Conservation (phyloP, 225 moss, liverwort and hornwort genomes). For the Bryum argenteum region DNA sequence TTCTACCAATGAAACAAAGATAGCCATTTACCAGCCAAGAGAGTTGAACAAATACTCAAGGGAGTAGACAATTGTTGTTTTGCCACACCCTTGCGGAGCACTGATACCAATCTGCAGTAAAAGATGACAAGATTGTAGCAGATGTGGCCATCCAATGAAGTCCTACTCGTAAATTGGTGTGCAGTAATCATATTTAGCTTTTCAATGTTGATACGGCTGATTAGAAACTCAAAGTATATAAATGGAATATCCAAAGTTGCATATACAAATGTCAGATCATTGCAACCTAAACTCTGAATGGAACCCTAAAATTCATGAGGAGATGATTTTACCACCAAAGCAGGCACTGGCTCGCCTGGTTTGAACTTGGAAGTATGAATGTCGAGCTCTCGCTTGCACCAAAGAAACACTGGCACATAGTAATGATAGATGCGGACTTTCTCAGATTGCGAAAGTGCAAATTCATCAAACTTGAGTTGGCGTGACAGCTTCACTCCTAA, state of each 20-base stretch:
- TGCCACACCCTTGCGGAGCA: slow-evolving; percentile 87
- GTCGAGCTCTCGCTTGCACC: slow-evolving; percentile 59
- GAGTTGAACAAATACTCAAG: slow-evolving; percentile 74
- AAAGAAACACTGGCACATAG: slow-evolving; percentile 58
- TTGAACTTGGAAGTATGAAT: slow-evolving; percentile 42
- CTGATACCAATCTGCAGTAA: slow-evolving; percentile 71
- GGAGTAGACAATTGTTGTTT: slow-evolving; percentile 83
- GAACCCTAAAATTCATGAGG: too few species aligned
- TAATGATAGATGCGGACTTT: slow-evolving; percentile 58
- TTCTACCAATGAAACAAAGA: too few species aligned
- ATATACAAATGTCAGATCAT: too few species aligned
- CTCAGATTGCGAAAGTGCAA: slow-evolving; percentile 50
- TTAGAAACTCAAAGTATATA: too few species aligned
- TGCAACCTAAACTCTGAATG: too few species aligned
- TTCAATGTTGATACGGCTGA: too few species aligned
- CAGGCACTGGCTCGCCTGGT: slow-evolving; percentile 35
- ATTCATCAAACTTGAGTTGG: slow-evolving; percentile 52
- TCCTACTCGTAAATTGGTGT: too few species aligned
- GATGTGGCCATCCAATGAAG: too few species aligned
- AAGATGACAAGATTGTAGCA: too few species aligned
- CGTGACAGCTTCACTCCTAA: slow-evolving; percentile 49
- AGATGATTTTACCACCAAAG: slow-evolving; percentile 43
- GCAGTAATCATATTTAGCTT: too few species aligned
- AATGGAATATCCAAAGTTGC: too few species aligned
- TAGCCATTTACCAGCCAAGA: slow-evolving; percentile 63